Evolutionary conservation across 805 yeast genomes (phyloP).

Genomic region (Hermanozyma aechmeae): DNA sequence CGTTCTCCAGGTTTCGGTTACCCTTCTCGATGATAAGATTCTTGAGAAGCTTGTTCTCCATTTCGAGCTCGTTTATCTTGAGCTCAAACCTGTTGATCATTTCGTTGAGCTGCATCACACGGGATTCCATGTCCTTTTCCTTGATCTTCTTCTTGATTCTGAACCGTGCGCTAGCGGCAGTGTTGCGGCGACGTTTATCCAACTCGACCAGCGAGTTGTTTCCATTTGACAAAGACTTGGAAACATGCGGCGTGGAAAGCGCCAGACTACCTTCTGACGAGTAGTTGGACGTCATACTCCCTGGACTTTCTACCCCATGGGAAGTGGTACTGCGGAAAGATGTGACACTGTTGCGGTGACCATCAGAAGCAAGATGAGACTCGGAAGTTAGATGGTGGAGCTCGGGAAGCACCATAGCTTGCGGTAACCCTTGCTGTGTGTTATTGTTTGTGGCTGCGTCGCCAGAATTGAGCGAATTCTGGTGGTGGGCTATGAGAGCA

Average conservation of each 20-base stretch:
- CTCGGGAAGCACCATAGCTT: not conserved
- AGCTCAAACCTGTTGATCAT: conserved; percentile 56
- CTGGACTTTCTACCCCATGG: too few relatives aligned
- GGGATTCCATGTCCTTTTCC: conserved; percentile 84
- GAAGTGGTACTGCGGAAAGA: too few relatives aligned
- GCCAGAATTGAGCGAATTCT: conserved; percentile 14
- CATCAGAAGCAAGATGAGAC: too few relatives aligned
- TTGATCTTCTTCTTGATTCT: conserved; percentile 84
- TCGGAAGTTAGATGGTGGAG: conserved; percentile 1
- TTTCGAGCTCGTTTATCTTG: conserved; percentile 74
- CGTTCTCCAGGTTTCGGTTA: conserved; percentile 34
- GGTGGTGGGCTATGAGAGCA: conserved; percentile 66
- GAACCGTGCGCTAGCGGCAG: conserved; percentile 92
- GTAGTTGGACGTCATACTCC: too few relatives aligned
- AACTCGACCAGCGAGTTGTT: too few relatives aligned
- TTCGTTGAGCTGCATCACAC: conserved; percentile 63
- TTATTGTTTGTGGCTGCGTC: not conserved
- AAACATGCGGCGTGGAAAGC: too few relatives aligned
- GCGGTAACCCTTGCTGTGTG: too few relatives aligned
- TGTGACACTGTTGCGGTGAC: too few relatives aligned
- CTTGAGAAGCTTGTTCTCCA: conserved; percentile 84
- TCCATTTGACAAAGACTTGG: too few relatives aligned
- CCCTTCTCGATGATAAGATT: conserved; percentile 79
- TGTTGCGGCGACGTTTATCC: conserved; percentile 79
- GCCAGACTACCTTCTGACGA: too few relatives aligned